These are phyloP conservation scores for Collybiopsis luxurians DNA, from an alignment of 768 basidiomycete genomes.

Conservation along the genomic window DNA sequence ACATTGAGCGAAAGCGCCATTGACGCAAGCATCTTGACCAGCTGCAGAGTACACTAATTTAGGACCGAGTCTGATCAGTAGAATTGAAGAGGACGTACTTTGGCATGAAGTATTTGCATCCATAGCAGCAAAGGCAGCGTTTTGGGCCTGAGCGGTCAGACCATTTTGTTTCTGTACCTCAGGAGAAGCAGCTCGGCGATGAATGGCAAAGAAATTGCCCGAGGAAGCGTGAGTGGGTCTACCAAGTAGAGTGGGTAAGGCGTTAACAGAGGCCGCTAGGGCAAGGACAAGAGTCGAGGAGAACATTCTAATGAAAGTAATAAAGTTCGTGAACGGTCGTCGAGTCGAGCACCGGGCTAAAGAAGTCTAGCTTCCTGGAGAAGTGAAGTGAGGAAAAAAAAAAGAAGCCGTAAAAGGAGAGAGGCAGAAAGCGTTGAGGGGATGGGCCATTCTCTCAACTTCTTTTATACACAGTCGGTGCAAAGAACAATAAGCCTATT, in stretches of 20 bases:
- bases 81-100: constrained; percentile 25
- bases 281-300: not conserved
- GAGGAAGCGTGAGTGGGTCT: not conserved
- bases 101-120: constrained; percentile 44
- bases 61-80: not conserved
- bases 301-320: not conserved
- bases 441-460: too few relatives aligned
- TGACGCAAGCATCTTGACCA: constrained; percentile 38
- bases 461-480: not conserved
- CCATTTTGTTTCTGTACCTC: constrained; percentile 39
- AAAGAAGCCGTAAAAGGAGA: not conserved
- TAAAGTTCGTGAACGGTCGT: not conserved
- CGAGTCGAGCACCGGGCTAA: constrained; percentile 1
- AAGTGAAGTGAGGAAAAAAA: not conserved
- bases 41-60: constrained; percentile 18
- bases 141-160: constrained; percentile 47
- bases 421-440: not conserved
- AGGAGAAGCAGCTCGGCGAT: not conserved
- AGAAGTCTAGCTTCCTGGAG: not conserved
- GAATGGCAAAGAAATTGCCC: not conserved
- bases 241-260: not conserved
- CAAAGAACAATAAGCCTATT: constrained; percentile 1
- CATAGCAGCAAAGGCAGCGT: constrained; percentile 44
- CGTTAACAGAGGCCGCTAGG: constrained; percentile 1
- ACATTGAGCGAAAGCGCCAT: constrained; percentile 42